Conservation (phyloP, 129 eudicot species). For the Helianthus tuberosus region DNA sequence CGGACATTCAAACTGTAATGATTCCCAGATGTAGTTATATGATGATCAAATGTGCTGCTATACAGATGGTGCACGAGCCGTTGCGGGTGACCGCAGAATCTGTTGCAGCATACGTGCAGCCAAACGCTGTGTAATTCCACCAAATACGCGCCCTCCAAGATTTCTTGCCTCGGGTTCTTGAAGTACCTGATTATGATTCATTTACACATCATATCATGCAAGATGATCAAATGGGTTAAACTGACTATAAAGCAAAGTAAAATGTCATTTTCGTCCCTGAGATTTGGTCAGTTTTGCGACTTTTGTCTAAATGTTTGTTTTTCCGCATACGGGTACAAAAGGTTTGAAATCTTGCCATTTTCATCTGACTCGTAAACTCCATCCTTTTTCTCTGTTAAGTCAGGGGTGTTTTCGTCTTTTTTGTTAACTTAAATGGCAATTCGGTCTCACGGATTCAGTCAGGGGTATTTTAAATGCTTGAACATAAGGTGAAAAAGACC, state of each 20-base stretch:
- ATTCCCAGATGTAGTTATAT: conserved; percentile 17
- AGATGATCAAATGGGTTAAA: conserved; percentile 5
- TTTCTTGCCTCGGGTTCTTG: conserved; percentile 83
- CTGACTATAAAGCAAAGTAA: not conserved
- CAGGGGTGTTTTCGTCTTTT: too few species aligned
- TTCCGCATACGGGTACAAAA: too few species aligned
- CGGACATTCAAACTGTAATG: conserved; percentile 9
- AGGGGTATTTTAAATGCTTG: too few species aligned
- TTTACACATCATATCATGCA: not conserved
- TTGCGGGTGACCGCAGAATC: conserved; percentile 71
- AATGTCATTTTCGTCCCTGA: too few species aligned
- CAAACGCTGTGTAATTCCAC: conserved; percentile 88
- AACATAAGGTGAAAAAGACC: too few species aligned
- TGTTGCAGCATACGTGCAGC: conserved; percentile 98
- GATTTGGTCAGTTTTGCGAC: not conserved
- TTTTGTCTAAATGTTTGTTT: too few species aligned
- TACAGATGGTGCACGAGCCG: conserved; percentile 39
- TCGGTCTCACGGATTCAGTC: too few species aligned
- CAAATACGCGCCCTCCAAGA: conserved; percentile 84
- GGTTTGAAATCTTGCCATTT: too few species aligned
- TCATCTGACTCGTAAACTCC: too few species aligned
- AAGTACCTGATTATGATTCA: conserved; percentile 58
- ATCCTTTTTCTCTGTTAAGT: too few species aligned
- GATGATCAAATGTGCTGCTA: conserved; percentile 18
- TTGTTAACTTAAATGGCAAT: too few species aligned